phyloP scores from a whole-genome alignment of 2,329 filamentous ascomycete species.

The Aspergillus sp. region DNA sequence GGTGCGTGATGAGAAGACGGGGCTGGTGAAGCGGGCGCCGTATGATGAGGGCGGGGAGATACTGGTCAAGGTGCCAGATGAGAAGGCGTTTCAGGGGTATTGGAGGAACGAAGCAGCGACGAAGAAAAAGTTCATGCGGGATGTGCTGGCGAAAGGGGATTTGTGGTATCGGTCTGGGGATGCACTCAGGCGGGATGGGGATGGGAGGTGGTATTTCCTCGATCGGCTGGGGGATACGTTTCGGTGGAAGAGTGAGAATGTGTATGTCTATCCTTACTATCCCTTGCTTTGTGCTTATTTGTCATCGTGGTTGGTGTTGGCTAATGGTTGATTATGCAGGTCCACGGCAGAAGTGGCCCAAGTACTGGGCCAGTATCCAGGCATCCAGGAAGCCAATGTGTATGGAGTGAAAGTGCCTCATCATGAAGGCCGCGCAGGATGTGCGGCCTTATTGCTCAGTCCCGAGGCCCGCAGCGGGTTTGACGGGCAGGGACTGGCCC shows the following conservation, averaged over 20 bases:
- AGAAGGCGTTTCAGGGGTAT: conserved; percentile 67
- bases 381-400: conserved; percentile 67
- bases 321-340: conserved; percentile 11
- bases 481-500: conserved; percentile 62
- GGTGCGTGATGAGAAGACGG: conserved; percentile 65
- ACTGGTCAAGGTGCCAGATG: conserved; percentile 61
- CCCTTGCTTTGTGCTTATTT: neutral
- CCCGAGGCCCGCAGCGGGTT: conserved; percentile 52
- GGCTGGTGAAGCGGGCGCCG: conserved; percentile 63
- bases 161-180: conserved; percentile 70
- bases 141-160: conserved; percentile 69
- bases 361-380: conserved; percentile 60
- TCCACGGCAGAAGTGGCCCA: conserved; percentile 67
- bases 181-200: conserved; percentile 60
- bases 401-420: conserved; percentile 67
- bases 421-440: conserved; percentile 69
- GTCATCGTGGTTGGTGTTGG: neutral
- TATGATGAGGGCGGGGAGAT: conserved; percentile 76
- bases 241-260: conserved; percentile 72
- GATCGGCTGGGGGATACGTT: conserved; percentile 73
- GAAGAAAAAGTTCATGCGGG: conserved; percentile 62
- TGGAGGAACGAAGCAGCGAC: conserved; percentile 69
- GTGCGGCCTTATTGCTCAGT: conserved; percentile 59
- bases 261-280: conserved; percentile 40
- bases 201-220: conserved; percentile 70